Conservation (phyloP, 202 grass and related monocot species). For the Carex arenaria region DNA sequence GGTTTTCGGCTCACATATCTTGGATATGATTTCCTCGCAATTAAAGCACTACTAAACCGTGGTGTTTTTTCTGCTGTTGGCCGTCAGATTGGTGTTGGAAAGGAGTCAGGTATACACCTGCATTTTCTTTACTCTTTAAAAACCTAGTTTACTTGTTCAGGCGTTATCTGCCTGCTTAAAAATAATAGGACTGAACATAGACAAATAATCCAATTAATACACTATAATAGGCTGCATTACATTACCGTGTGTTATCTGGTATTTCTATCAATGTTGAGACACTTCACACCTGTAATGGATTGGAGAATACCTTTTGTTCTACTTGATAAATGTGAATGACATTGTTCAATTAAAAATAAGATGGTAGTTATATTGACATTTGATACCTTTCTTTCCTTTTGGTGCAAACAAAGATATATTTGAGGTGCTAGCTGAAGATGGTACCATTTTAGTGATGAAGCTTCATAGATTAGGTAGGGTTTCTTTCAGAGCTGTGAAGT, state of each 20-base stretch:
- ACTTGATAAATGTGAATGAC: background rate
- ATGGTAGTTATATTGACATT: background rate
- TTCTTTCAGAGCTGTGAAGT: conserved; percentile 91
- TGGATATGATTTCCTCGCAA: conserved; percentile 92
- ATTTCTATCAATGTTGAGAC: background rate
- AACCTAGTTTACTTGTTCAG: background rate
- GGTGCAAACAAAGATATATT: conserved; percentile 60
- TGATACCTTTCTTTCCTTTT: conserved; percentile 2
- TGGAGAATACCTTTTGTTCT: background rate
- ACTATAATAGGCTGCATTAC: background rate
- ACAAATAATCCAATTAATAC: background rate
- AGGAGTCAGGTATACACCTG: conserved; percentile 65
- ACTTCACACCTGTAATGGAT: background rate
- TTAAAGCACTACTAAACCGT: conserved; percentile 85
- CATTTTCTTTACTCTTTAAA: background rate
- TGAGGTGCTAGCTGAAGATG: conserved; percentile 81
- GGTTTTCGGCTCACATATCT: conserved; percentile 92
- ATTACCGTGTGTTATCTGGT: background rate
- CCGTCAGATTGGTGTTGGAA: conserved; percentile 86
- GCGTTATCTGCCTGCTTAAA: background rate
- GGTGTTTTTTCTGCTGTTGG: conserved; percentile 72
- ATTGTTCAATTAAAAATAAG: background rate
- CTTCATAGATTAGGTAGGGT: conserved; percentile 90
- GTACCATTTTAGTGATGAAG: conserved; percentile 81
- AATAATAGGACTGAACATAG: background rate